phyloP scores from a whole-genome alignment of 2,329 filamentous ascomycete genomes.

The Phoma sp. region DNA sequence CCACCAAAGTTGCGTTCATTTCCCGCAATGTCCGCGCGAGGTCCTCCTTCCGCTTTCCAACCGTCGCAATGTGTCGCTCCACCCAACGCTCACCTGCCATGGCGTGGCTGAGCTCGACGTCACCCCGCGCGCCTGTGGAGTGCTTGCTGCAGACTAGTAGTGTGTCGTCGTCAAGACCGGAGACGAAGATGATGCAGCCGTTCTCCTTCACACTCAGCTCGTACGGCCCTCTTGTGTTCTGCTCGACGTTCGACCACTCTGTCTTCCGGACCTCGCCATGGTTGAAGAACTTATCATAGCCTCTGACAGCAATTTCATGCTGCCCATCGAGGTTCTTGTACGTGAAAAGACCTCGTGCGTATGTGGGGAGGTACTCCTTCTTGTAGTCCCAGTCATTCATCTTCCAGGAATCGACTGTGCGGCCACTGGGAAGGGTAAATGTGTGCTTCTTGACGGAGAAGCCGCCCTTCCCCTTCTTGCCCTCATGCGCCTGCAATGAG shows the following conservation, averaged over 20 bases:
- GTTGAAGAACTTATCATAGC: constrained; percentile 99
- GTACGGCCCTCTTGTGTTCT: constrained; percentile 83
- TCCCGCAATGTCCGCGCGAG: constrained; percentile 76
- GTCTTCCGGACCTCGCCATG: constrained; percentile 82
- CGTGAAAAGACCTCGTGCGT: constrained; percentile 95
- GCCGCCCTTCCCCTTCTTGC: constrained; percentile 54
- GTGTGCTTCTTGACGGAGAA: constrained; percentile 83
- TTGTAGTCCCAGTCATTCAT: constrained; percentile 98
- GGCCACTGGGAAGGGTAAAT: constrained; percentile 71
- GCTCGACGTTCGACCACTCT: constrained; percentile 79
- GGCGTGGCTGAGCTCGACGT: constrained; percentile 80
- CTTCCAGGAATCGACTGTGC: constrained; percentile 87
- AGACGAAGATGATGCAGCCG: constrained; percentile 98
- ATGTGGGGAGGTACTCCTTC: constrained; percentile 81
- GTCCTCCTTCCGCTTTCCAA: constrained; percentile 81
- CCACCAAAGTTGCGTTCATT: constrained; percentile 92
- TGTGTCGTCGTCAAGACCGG: constrained; percentile 86
- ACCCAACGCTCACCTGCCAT: constrained; percentile 82
- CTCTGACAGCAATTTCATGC: constrained; percentile 82
- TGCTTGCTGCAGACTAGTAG: constrained; percentile 99
- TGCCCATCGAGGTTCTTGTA: constrained; percentile 69
- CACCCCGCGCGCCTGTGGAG: constrained; percentile 82
- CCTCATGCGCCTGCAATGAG: constrained; percentile 66
- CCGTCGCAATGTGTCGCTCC: constrained; percentile 75
- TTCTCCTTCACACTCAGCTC: constrained; percentile 98